Conservation (phyloP, 1,284 basidiomycete genomes). For the Naganishia albida region DNA sequence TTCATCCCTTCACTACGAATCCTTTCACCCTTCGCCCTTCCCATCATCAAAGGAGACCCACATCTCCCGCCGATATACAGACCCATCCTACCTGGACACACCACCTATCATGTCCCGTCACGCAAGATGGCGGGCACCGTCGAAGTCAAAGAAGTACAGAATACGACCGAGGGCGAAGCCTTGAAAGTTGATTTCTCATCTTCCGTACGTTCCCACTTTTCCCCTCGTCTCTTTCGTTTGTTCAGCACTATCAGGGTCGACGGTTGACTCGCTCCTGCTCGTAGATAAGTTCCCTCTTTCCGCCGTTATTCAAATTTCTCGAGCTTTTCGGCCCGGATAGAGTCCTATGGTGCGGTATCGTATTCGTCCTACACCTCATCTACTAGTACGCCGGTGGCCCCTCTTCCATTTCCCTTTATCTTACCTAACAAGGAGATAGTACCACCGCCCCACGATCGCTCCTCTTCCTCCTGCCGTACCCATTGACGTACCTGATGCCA, state of each 20-base stretch:
- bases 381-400: slow-evolving; percentile 20
- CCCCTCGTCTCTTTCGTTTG: not conserved
- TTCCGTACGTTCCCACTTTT: not conserved
- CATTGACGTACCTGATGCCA: slow-evolving; percentile 29
- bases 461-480: slow-evolving; percentile 28
- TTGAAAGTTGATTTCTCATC: slow-evolving; percentile 25
- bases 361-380: slow-evolving; percentile 11
- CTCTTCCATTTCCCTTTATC: not conserved
- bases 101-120: not conserved
- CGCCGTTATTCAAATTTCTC: slow-evolving; percentile 27
- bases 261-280: too few relatives aligned
- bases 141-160: not conserved
- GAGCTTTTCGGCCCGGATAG: slow-evolving; percentile 26
- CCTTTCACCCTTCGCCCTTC: too few relatives aligned
- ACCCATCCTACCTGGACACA: not conserved
- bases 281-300: slow-evolving; percentile 26
- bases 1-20: too few relatives aligned
- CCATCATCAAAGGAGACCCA: not conserved
- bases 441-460: slow-evolving; percentile 19
- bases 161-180: slow-evolving; percentile 21
- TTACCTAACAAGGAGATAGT: not conserved
- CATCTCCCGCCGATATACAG: not conserved
- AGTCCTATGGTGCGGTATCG: slow-evolving; percentile 26
- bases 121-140: not conserved
- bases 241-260: not conserved